phyloP scores from a whole-genome alignment of 805 yeast genomes.

The Candida arabinofermentans region DNA sequence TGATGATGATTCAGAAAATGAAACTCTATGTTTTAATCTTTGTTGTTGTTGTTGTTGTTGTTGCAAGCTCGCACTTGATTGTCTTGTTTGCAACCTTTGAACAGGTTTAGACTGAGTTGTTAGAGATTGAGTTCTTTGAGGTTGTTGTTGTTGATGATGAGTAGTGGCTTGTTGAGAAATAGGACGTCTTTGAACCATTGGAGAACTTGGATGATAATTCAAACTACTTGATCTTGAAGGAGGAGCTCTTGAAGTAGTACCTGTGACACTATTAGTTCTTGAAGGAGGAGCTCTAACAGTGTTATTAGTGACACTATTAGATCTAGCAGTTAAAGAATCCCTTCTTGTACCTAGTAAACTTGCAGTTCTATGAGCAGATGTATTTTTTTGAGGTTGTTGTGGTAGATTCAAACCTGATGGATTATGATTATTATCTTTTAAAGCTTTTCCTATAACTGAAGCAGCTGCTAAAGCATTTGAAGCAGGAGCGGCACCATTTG shows the following conservation, averaged over 20 bases:
- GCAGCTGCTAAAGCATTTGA: constrained; percentile 65
- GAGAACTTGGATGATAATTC: constrained; percentile 13
- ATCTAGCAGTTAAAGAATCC: constrained; percentile 17
- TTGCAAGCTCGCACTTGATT: constrained; percentile 1
- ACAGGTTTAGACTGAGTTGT: constrained; percentile 5
- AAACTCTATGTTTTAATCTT: constrained; percentile 15
- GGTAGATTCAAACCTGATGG: constrained; percentile 30
- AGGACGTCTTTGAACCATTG: constrained; percentile 8
- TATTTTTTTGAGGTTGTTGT: constrained; percentile 19
- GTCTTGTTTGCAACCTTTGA: constrained; percentile 4
- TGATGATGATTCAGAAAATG: constrained; percentile 14
- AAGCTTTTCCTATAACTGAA: constrained; percentile 47
- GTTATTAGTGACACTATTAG: constrained; percentile 14
- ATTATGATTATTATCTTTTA: constrained; percentile 33
- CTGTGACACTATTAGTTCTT: constrained; percentile 16
- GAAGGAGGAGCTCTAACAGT: constrained; percentile 12
- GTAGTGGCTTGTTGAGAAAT: not conserved
- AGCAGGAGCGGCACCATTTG: constrained; percentile 28
- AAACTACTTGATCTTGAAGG: constrained; percentile 18
- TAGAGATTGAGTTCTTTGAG: constrained; percentile 22
- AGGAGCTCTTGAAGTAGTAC: constrained; percentile 6
- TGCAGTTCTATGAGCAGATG: constrained; percentile 15
- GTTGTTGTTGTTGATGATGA: constrained; percentile 3
- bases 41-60: constrained; percentile 3
- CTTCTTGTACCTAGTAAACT: constrained; percentile 20